Conservation (phyloP, 1,139 yeast species). For the Suhomyces kunorum region DNA sequence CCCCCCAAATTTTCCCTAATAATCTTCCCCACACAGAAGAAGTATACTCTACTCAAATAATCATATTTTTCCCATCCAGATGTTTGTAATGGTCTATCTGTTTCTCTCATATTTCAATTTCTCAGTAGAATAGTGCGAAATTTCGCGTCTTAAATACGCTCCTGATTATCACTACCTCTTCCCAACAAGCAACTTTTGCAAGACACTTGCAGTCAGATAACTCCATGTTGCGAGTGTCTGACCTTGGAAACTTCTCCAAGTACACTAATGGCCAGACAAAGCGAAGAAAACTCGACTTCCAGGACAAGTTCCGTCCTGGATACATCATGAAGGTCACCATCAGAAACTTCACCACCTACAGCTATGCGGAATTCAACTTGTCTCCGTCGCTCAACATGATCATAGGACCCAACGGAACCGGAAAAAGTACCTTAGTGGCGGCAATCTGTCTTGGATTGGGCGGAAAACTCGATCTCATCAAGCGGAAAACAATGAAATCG, state of each 20-base stretch:
- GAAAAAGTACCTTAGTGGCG: constrained; percentile 91
- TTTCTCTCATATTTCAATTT: too few relatives aligned
- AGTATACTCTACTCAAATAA: too few relatives aligned
- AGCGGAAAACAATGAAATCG: constrained; percentile 71
- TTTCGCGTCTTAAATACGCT: neutral
- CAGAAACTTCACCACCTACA: constrained; percentile 80
- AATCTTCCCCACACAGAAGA: too few relatives aligned
- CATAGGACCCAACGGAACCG: constrained; percentile 97
- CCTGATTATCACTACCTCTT: neutral
- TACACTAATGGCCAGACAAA: constrained; percentile 8
- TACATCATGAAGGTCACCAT: constrained; percentile 67
- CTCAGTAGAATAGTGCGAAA: too few relatives aligned
- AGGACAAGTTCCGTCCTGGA: constrained; percentile 51
- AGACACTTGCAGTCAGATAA: neutral
- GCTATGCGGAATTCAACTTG: constrained; percentile 71
- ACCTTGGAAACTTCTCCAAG: constrained; percentile 12
- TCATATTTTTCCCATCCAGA: too few relatives aligned
- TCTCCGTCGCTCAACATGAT: constrained; percentile 90
- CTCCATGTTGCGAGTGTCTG: constrained; percentile 6
- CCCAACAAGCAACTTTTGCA: neutral
- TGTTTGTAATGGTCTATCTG: too few relatives aligned
- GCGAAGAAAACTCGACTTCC: constrained; percentile 5
- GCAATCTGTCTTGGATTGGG: constrained; percentile 90
- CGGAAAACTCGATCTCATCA: constrained; percentile 76
- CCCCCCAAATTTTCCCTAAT: neutral